These are phyloP conservation scores for Alloascoidea hylecoeti DNA, from an alignment of 805 yeast genomes.

Conservation along the genomic window DNA sequence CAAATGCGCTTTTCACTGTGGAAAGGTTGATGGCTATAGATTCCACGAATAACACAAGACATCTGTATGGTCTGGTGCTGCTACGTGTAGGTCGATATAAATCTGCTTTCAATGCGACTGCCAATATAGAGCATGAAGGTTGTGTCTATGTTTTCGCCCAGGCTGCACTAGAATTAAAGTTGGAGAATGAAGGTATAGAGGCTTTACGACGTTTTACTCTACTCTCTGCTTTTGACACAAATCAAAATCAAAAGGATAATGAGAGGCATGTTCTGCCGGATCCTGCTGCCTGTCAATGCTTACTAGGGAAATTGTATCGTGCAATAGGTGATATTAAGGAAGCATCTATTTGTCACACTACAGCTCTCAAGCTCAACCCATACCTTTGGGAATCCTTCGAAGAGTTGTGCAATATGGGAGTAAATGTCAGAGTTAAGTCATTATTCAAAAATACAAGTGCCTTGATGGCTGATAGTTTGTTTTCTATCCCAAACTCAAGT, in stretches of 20 bases:
- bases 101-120: constrained; percentile 40
- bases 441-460: constrained; percentile 24
- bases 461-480: background rate
- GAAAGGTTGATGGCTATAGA: constrained; percentile 64
- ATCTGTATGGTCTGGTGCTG: constrained; percentile 57
- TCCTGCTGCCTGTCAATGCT: constrained; percentile 47
- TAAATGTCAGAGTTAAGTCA: constrained; percentile 44
- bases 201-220: constrained; percentile 21
- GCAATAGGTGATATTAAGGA: constrained; percentile 21
- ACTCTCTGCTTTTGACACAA: background rate
- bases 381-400: constrained; percentile 80
- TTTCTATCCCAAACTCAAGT: background rate
- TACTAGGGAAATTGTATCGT: constrained; percentile 45
- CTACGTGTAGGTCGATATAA: constrained; percentile 44
- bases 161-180: constrained; percentile 41
- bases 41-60: constrained; percentile 37
- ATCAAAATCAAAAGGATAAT: background rate
- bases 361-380: constrained; percentile 62
- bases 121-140: constrained; percentile 44
- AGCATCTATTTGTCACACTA: constrained; percentile 52
- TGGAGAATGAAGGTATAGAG: constrained; percentile 46
- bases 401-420: constrained; percentile 59
- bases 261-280: constrained; percentile 34
- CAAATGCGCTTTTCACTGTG: constrained; percentile 76
- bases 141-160: constrained; percentile 66